Base-by-base conservation (phyloP, 306 rosid genomes). In the Styphnolobium japonicum region DNA sequence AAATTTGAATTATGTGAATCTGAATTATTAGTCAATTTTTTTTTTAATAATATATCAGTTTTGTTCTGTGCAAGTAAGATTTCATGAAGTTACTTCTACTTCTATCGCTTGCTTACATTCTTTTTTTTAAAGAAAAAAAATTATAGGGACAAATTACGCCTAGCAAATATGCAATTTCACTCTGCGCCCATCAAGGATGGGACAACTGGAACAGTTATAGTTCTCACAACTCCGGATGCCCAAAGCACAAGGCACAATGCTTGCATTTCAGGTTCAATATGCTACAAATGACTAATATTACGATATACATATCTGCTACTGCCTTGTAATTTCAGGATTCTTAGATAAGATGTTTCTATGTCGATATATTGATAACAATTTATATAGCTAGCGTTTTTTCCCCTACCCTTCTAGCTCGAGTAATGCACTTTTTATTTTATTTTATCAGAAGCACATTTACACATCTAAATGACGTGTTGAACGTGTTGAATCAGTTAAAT, bases 191-290 rank as follows among this genome's bases (percentile, higher is more conserved):
- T 92, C 78, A 79, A 83, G 80, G 98, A 93, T 70, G 98, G 94
- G 67, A 93, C 98, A 46, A 95, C 98, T 5, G 98, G 98, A 79
- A 95, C 98, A 3, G 98, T 95, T 46, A 93, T 95, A 75, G 98
- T 95, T 83, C 98, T 95, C 78, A 92, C 98, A 7, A 92, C 98
- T 63, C 92, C 98, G 31, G 98, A 95, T 88, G 98, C 98, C 45
- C 98, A 95, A 22, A 97, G 98, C n/a, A n/a, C n/a, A n/a, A n/a
- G n/a, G n/a, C 55, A 92, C 99, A 53, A 93, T 92, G 99, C 92
- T 95, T 65, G 88, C 99, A 25, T 95, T 91, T 87, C 98, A 95
- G 98, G 99, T 91, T 11, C 61, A 29, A 43, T 80, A n/a, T 40
- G 29, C 78, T 67, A 39, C 51, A 60, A 27, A 39, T 37, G 67